Evolutionary conservation across 306 rosid genomes (phyloP), one percentile per base, ranked within the genome.

Genomic region (Gynostemma pentaphyllum): DNA sequence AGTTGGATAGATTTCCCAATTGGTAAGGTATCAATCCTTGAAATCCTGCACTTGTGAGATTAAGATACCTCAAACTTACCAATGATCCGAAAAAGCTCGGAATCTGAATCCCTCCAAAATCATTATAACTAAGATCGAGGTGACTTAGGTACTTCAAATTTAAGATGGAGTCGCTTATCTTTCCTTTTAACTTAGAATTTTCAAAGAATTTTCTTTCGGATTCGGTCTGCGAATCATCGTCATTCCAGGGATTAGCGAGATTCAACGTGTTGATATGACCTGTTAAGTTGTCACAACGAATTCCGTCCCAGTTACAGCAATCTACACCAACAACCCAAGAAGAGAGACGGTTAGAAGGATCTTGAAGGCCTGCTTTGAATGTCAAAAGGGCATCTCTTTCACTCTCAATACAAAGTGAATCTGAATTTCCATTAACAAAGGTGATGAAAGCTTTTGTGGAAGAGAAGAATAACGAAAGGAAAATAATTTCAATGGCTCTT

Each of bases 11-110:
- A 37, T 66, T 70, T 10, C 76, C 76, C 0, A 75, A 46, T 19
- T 70, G 62, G 18, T 42, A 37, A 8, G 72, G 76, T 2, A 66
- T 50, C 8, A 6, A 2, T 21, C 80, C 70, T 0, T 1, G 2
- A 8, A 67, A 62, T 1, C 29, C n/a, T 0, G 69, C 24, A 9
- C 2, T 0, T 5, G 54, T 6, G 11, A 66, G 65, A 41, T 42
- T 5, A 23, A 66, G 70, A 28, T 61, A 22, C 2, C 5, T 9
- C 16, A 76, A 62, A 9, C 46, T 61, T 23, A 5, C 51, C 2
- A 71, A 19, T 32, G 49, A 71, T 3, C 80, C 70, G 0, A 63
- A n/a, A 55, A 76, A 76, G 5, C 14, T 10, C 4, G 72, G 81
- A 64, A 76, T 63, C 9, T 8, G 34, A 7, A 7, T 8, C 5